phyloP scores from a whole-genome alignment of 1,139 yeast genomes.

The Suhomyces wounanorum region DNA sequence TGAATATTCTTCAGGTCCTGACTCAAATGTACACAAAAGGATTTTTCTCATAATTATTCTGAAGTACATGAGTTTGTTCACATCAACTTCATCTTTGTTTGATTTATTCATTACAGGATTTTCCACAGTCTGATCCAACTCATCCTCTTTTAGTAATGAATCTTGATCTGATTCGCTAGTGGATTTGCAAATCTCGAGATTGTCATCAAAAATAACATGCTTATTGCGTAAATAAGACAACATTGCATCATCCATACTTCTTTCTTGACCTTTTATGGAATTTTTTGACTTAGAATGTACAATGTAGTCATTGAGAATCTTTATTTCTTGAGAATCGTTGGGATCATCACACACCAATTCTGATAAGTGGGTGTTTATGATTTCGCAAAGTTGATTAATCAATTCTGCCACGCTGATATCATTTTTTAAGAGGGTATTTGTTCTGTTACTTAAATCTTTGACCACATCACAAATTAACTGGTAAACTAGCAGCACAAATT shows the following conservation, averaged over 20 bases:
- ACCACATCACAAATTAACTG: constrained; percentile 33
- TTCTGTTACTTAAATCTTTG: constrained; percentile 26
- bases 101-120: neutral
- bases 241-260: neutral
- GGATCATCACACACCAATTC: constrained; percentile 19
- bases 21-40: constrained; percentile 23
- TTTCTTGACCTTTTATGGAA: constrained; percentile 7
- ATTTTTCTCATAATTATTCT: constrained; percentile 28
- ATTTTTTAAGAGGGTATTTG: constrained; percentile 19
- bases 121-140: neutral
- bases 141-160: neutral
- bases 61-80: constrained; percentile 23
- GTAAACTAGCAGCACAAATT: constrained; percentile 37
- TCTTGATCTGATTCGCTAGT: neutral
- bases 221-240: constrained; percentile 13
- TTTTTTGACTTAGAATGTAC: constrained; percentile 1
- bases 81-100: neutral
- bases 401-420: constrained; percentile 17
- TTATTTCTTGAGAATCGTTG: constrained; percentile 8
- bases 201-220: constrained; percentile 18
- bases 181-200: neutral
- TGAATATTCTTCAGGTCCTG: constrained; percentile 7
- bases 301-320: constrained; percentile 7
- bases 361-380: constrained; percentile 32
- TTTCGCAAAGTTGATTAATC: constrained; percentile 27